These are phyloP conservation scores for Verbena officinalis DNA, from an alignment of 257 asterid species.

Conservation along the genomic window DNA sequence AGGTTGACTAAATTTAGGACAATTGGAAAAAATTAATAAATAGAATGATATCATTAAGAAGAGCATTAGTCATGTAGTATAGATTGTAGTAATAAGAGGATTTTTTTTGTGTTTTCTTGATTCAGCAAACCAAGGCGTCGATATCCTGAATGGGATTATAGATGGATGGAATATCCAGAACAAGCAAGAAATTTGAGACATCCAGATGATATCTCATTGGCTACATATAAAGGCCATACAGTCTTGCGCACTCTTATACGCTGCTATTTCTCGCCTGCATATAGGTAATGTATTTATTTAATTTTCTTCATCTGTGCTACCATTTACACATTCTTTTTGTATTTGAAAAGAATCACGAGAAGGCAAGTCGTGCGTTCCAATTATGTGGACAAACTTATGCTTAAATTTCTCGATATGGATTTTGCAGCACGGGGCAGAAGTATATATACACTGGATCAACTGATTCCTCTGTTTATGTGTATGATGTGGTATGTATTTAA, in stretches of 20 bases:
- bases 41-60: no score
- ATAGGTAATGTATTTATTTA: conserved; percentile 53
- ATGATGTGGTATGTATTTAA: conserved; percentile 71
- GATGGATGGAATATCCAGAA: conserved; percentile 87
- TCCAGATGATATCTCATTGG: conserved; percentile 71
- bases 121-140: conserved; percentile 60
- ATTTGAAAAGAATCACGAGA: background rate
- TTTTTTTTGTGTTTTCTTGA: conserved; percentile 26
- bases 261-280: conserved; percentile 88
- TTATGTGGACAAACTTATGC: background rate
- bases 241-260: conserved; percentile 93
- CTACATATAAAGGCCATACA: conserved; percentile 84
- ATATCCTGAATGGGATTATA: conserved; percentile 74
- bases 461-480: conserved; percentile 67
- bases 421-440: conserved; percentile 89
- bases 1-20: no score
- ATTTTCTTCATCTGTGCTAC: background rate
- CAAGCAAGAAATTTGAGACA: conserved; percentile 44
- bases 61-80: background rate
- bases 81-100: background rate
- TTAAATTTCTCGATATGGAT: conserved; percentile 21
- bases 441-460: conserved; percentile 91
- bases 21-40: no score
- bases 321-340: background rate
- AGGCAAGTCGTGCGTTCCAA: background rate